A percentile compares a stretch with the other conserved stretches of the same genome.
These are phyloP conservation scores for Bacidia gigantensis DNA, from an alignment of 495 filamentous ascomycete species.

Conservation along the genomic window DNA sequence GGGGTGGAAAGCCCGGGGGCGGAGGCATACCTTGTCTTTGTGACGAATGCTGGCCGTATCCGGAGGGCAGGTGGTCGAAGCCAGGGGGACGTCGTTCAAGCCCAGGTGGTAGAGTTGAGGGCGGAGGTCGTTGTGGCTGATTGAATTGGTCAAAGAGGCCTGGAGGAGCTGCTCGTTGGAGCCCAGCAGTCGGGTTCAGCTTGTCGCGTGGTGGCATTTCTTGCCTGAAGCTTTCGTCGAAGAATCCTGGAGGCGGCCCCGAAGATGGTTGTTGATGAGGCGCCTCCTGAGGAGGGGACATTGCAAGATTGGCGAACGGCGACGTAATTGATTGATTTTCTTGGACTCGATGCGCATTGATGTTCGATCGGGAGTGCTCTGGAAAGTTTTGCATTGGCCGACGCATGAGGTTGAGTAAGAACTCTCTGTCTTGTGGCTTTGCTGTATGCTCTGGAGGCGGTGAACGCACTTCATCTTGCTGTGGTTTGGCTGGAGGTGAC, in stretches of 20 bases:
- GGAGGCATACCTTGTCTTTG: slow-evolving; percentile 29
- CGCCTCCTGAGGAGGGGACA: slow-evolving; percentile 33
- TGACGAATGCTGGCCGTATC: slow-evolving; percentile 19
- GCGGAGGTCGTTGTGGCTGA: slow-evolving; percentile 9
- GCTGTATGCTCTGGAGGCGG: slow-evolving; percentile 20
- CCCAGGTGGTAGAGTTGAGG: slow-evolving; percentile 11
- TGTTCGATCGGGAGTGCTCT: slow-evolving; percentile 22
- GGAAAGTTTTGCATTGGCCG: slow-evolving; percentile 38
- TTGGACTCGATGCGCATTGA: slow-evolving; percentile 19
- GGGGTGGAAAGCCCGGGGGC: slow-evolving; percentile 33
- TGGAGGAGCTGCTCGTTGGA: slow-evolving; percentile 26
- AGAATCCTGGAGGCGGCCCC: slow-evolving; percentile 22
- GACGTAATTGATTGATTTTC: slow-evolving; percentile 28
- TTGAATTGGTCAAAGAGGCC: slow-evolving; percentile 33
- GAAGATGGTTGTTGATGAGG: slow-evolving; percentile 28
- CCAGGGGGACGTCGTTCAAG: slow-evolving; percentile 35
- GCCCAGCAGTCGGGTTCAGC: slow-evolving; percentile 17
- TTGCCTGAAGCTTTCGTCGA: slow-evolving; percentile 35
- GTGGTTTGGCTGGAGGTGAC: slow-evolving; percentile 27
- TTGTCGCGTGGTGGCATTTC: slow-evolving; percentile 34
- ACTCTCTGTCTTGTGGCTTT: slow-evolving; percentile 33
- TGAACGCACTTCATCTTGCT: slow-evolving; percentile 18
- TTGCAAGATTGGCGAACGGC: slow-evolving; percentile 32
- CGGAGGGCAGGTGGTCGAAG: slow-evolving; percentile 31
- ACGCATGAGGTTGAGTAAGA: slow-evolving; percentile 40